Base-by-base conservation (phyloP, 257 asterid species). In the Solanum chaucha region DNA sequence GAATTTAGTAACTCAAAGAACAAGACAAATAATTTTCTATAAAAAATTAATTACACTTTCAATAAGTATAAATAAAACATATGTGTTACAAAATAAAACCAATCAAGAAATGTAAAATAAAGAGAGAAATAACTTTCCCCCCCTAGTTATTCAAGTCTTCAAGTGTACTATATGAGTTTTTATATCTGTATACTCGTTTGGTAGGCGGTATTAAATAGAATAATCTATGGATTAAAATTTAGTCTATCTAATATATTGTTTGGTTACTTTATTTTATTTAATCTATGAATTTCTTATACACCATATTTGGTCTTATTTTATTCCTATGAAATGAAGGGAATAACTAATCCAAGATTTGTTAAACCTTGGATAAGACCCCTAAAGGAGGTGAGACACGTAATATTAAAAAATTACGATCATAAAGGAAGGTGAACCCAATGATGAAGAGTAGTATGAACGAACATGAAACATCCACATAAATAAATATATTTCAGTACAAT, bases 101-200 rank as follows among this genome's bases (percentile, higher is more conserved):
- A 51, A 51, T 51, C 61, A 51, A 51, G 20, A 51, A 51, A 51
- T 51, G 9, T 51, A 51, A 51, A 51, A 51, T 51, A 5, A 51
- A 15, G 61, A 51, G n/a, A 51, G 22, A 51, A 15, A 51, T 1
- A 51, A 5, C 22, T 1, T 5, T 14, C 0, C 0, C 0, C 4
- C 59, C 8, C 61, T 51, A 5, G 61, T 0, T 17, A 51, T 51
- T 51, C 61, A 51, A 51, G 61, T 15, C 19, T 51, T 51, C 61
- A 17, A 51, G 61, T 17, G 59, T 51, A 51, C 15, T 44, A 44
- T 11, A 44, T 44, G 51, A 44, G 51, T 44, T 44, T 44, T 44
- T 44, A 44, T 44, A 44, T 44, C 0, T 44, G 51, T 2, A 19
- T 40, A 40, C 46, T 40, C 46, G 46, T 40, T 40, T 40, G 46